Percentiles rank a stretch among this genome's conserved stretches.
These are phyloP conservation scores for Globisporangium nagaii DNA, from an alignment of 352 stramenopile species.

Conservation along the genomic window DNA sequence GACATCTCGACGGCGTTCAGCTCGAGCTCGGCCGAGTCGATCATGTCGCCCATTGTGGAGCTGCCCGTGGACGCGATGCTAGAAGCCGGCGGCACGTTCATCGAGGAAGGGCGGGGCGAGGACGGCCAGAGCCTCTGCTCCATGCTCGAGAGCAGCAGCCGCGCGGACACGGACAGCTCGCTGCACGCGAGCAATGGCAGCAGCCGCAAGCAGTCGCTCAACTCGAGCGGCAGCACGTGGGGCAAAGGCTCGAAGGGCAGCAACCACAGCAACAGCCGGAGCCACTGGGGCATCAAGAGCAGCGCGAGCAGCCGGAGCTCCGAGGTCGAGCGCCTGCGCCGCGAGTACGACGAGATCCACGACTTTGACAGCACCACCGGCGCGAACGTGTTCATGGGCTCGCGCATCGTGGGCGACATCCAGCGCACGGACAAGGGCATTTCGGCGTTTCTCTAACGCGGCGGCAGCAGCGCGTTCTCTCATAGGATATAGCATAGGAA, in stretches of 20 bases:
- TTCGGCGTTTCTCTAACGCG: conserved; percentile 5
- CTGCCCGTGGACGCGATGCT: conserved; percentile 43
- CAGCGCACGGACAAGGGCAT: conserved; percentile 1
- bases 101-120: conserved; percentile 16
- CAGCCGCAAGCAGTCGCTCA: conserved; percentile 5
- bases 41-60: conserved; percentile 50
- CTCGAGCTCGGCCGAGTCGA: conserved; percentile 22
- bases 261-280: not conserved
- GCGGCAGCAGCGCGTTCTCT: not conserved
- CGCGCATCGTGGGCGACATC: conserved; percentile 11
- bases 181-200: conserved; percentile 4
- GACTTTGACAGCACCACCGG: conserved; percentile 2
- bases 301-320: conserved; percentile 2
- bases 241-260: conserved; percentile 4
- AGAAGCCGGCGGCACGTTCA: conserved; percentile 33
- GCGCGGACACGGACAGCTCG: conserved; percentile 2
- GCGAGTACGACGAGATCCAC: conserved; percentile 12
- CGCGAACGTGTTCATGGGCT: conserved; percentile 8
- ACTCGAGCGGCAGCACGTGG: conserved; percentile 10
- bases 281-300: conserved; percentile 7
- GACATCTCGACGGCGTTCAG: conserved; percentile 37
- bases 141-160: conserved; percentile 10
- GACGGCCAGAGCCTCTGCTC: conserved; percentile 2
- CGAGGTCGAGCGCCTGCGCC: not conserved
- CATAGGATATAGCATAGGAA: not conserved